Percentiles rank a stretch among this genome's conserved stretches.
phyloP scores from a whole-genome alignment of 495 filamentous ascomycete species.

The Podospora tetraspora region DNA sequence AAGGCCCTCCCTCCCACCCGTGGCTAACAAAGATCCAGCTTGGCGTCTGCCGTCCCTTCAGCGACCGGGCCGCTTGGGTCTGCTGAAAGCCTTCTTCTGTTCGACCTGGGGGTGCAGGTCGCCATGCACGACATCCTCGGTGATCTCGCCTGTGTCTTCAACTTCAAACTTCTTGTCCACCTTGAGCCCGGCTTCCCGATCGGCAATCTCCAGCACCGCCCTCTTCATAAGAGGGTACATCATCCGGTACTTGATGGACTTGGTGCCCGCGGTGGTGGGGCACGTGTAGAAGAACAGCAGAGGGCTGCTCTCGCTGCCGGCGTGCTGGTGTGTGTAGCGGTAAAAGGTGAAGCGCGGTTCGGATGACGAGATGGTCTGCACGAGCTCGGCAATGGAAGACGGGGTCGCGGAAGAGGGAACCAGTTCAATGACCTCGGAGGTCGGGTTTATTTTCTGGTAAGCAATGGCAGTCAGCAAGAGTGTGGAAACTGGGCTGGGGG shows the following conservation, averaged over 20 bases:
- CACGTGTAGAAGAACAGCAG: constrained; percentile 95
- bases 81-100: constrained; percentile 66
- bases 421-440: constrained; percentile 73
- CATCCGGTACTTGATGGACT: constrained; percentile 90
- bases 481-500: not conserved
- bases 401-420: constrained; percentile 50
- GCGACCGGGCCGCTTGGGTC: constrained; percentile 83
- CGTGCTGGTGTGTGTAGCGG: constrained; percentile 53
- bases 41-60: not conserved
- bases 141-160: constrained; percentile 70
- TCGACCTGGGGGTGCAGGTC: constrained; percentile 72
- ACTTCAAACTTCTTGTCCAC: constrained; percentile 68
- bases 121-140: constrained; percentile 59
- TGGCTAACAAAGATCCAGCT: not conserved
- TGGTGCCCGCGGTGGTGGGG: constrained; percentile 55
- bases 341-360: constrained; percentile 92
- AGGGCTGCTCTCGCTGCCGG: constrained; percentile 52
- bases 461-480: no score
- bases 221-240: constrained; percentile 81
- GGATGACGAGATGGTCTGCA: constrained; percentile 65
- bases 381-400: constrained; percentile 40
- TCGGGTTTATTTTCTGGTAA: constrained; percentile 63
- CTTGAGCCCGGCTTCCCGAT: constrained; percentile 62
- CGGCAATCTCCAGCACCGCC: constrained; percentile 61
- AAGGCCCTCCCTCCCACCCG: not conserved